phyloP scores from a whole-genome alignment of 805 yeast genomes.

The Saccharomycopsis schoenii region DNA sequence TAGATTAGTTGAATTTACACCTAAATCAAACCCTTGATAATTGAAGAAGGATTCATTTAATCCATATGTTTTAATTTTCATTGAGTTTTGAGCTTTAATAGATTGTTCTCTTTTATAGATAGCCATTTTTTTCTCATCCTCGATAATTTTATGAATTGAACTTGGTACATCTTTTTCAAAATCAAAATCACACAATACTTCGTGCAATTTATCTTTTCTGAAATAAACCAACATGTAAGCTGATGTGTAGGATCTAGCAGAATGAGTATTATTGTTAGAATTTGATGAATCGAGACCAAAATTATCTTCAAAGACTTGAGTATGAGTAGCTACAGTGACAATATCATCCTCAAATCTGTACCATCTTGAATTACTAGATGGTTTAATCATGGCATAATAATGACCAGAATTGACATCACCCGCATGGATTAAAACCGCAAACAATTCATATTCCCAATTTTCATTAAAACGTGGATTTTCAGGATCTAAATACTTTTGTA shows the following conservation, averaged over 20 bases:
- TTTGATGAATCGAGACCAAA: constrained; percentile 73
- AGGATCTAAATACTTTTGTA: constrained; percentile 67
- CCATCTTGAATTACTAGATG: constrained; percentile 65
- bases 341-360: constrained; percentile 90
- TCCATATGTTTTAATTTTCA: constrained; percentile 48
- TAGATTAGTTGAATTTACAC: constrained; percentile 44
- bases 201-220: constrained; percentile 47
- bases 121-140: constrained; percentile 50
- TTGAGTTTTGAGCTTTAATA: constrained; percentile 63
- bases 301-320: constrained; percentile 85
- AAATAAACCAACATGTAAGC: constrained; percentile 97
- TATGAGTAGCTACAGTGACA: constrained; percentile 77
- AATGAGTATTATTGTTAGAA: constrained; percentile 52
- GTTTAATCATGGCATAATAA: constrained; percentile 89
- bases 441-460: constrained; percentile 72
- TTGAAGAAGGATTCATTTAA: constrained; percentile 39
- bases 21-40: constrained; percentile 68
- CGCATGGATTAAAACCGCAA: constrained; percentile 91
- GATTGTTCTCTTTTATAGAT: constrained; percentile 44
- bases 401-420: constrained; percentile 97
- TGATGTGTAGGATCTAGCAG: constrained; percentile 73
- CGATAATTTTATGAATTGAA: constrained; percentile 58
- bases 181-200: constrained; percentile 46
- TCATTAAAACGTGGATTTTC: constrained; percentile 31
- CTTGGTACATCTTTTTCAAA: constrained; percentile 49